Conservation (phyloP, 495 filamentous ascomycete genomes). For the Aspergillus saccharolyticus region DNA sequence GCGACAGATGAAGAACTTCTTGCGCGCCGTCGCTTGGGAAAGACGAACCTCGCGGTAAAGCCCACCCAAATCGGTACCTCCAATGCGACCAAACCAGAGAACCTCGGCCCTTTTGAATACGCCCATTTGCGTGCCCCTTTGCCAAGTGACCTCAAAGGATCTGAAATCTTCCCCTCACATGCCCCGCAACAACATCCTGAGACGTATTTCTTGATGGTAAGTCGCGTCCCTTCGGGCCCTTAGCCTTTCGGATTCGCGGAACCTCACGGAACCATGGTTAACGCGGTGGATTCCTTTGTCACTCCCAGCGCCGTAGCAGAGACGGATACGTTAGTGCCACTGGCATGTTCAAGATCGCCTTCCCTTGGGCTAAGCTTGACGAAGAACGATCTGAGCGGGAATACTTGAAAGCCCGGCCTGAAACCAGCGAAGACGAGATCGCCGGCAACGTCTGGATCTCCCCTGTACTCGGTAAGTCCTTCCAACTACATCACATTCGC, state of each 20-base stretch:
- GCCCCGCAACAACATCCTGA: constrained; percentile 56
- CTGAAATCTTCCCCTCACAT: constrained; percentile 81
- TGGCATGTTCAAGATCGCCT: constrained; percentile 99
- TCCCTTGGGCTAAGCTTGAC: constrained; percentile 79
- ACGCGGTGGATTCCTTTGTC: neutral
- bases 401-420: constrained; percentile 70
- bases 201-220: constrained; percentile 93
- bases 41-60: constrained; percentile 85
- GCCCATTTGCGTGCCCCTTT: constrained; percentile 89
- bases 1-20: constrained; percentile 73
- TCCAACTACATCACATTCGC: neutral
- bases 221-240: constrained; percentile 14
- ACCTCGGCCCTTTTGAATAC: constrained; percentile 85
- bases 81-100: constrained; percentile 63
- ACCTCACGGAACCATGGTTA: neutral
- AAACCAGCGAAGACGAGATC: constrained; percentile 83
- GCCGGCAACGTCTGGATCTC: constrained; percentile 97
- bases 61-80: constrained; percentile 57
- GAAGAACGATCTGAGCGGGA: constrained; percentile 86
- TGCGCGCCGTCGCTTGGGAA: constrained; percentile 78
- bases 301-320: constrained; percentile 69
- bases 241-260: constrained; percentile 3
- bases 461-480: constrained; percentile 64
- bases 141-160: constrained; percentile 76
- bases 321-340: constrained; percentile 95